A percentile compares a stretch with the other conserved stretches of the same genome.
Evolutionary conservation across 1,284 basidiomycete species (phyloP).

Genomic region (Heterobasidion occidentale): DNA sequence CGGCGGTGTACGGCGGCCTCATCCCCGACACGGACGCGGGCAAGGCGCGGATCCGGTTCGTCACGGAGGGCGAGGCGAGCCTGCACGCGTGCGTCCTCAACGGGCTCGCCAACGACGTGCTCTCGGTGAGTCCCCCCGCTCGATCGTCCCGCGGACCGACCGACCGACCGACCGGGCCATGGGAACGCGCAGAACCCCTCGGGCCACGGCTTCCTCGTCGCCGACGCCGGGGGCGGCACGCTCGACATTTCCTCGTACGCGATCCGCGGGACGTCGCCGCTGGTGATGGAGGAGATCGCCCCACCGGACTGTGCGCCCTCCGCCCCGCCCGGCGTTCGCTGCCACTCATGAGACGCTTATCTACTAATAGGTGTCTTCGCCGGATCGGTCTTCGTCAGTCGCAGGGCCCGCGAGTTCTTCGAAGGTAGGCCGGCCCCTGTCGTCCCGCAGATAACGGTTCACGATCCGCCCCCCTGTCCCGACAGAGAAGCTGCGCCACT

Average conservation of each 20-base stretch:
- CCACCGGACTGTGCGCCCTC: constrained; percentile 62
- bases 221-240: constrained; percentile 74
- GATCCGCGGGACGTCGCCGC: constrained; percentile 54
- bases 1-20: constrained; percentile 56
- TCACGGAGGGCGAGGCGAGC: constrained; percentile 76
- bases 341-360: neutral
- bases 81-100: constrained; percentile 70
- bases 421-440: constrained; percentile 36
- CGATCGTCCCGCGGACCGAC: no score
- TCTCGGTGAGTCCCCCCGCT: constrained; percentile 42
- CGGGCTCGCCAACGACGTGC: constrained; percentile 65
- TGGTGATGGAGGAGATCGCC: constrained; percentile 73
- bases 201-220: constrained; percentile 67
- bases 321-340: constrained; percentile 1
- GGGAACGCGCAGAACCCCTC: constrained; percentile 58
- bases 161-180: no score
- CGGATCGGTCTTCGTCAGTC: constrained; percentile 74
- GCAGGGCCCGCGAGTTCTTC: constrained; percentile 59
- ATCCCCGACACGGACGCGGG: constrained; percentile 67
- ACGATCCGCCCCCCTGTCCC: neutral
- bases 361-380: constrained; percentile 61
- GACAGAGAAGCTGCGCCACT: constrained; percentile 58
- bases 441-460: neutral
- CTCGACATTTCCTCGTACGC: constrained; percentile 74
- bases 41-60: constrained; percentile 62